Evolutionary conservation across 805 yeast species (phyloP), one percentile per base, ranked within the genome.

Genomic region (Helenozyma baotianmanensis): DNA sequence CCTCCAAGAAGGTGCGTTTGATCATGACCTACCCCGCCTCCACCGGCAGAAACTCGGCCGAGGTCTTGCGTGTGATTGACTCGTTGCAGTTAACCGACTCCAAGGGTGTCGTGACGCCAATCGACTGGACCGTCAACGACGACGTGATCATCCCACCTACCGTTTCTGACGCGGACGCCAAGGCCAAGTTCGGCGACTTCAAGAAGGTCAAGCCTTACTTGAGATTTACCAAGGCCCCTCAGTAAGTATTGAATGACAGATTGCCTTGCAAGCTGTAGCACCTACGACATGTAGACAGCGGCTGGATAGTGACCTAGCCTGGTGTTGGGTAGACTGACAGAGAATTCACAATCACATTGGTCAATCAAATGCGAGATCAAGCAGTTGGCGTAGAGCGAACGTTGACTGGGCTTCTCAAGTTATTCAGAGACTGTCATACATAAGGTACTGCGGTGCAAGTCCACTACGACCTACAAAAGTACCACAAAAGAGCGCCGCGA

Each of bases 31-130:
- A 80, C 57, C 88, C 87, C 24, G 82, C 86, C 25, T 76, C 84
- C 9, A 74, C 82, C 24, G 87, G 88, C 42, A 70, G 88, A 65
- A 80, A 80, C 69, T 76, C 87, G 15, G 81, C 85, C 32, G 88
- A 80, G 56, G 77, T 80, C 25, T 67, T 81, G 53, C 65, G 88
- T 58, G 82, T 76, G 27, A 66, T 80, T 45, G 87, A 80, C 56
- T 78, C 86, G 14, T 68, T 81, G 50, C 86, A 80, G 57, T 66
- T 72, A 38, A 72, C 80, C 40, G 87, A 80, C 51, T 61, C 66
- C 48, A 59, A 73, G 60, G 74, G 78, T 42, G 60, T 80, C 40
- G 79, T 80, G 34, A 80, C 87, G 17, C 87, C 88, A 35, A 73
- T 76, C 36, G 76, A 80, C 64, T 80, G 87, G 88, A 72, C 74